Evolutionary conservation across 2,329 filamentous ascomycete genomes (phyloP), one percentile per base, ranked within the genome.

Genomic region (Apiospora hydei): DNA sequence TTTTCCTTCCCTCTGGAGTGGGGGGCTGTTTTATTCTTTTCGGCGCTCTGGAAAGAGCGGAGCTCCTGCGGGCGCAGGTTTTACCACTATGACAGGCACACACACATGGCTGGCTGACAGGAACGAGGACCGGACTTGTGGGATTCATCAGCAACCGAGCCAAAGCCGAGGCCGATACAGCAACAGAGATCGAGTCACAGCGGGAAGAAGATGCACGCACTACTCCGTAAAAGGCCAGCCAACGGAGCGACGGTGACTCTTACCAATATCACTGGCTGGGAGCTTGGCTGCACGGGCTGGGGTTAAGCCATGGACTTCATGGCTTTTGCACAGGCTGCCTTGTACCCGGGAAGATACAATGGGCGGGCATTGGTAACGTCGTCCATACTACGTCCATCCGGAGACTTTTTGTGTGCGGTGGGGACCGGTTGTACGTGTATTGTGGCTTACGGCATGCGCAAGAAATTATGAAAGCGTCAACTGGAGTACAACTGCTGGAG

Each of bases 121-220:
- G 57, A 61, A 61, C 57, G 57, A 41, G 57, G 57, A 64, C n/a
- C 57, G 57, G 57, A 41, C 30, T 41, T 41, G 57, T 34, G 53
- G 57, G 57, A 64, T 64, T 64, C 57, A 64, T 64, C 34, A 64
- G 34, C 57, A 64, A 24, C 57, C 57, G 57, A 64, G 57, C 57
- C 57, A 64, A n/a, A 64, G 57, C 57, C 57, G 57, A 64, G 57
- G 57, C 57, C 57, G 57, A 64, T 41, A 38, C 24, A 30, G 7
- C 41, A 8, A 43, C 13, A 53, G 6, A n/a, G 57, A 64, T 64
- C 34, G 57, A 64, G 57, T 64, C 57, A 64, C 57, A 64, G 57
- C 57, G 57, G 30, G 53, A 64, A 5, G 7, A 30, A 61, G 8
- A 64, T 64, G 30, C 57, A n/a, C 57, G 34, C 57, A 41, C 57